Base-by-base conservation (phyloP, 1,284 basidiomycete genomes). In the Ustilago curta region DNA sequence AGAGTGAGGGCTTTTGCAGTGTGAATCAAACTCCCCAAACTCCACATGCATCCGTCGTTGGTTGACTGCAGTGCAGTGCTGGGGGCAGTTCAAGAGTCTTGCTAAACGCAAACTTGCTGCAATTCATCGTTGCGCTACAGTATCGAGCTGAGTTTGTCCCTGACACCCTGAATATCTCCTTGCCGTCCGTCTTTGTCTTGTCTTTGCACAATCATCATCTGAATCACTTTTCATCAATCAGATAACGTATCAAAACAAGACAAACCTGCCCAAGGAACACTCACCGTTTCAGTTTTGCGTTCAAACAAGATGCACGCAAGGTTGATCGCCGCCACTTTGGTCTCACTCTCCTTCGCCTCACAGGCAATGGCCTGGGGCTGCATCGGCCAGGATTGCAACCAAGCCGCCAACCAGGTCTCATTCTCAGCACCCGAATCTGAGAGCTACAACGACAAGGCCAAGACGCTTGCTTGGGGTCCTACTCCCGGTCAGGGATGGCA, bases 401-500 rank as follows among this genome's bases (percentile, higher is more conserved):
- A 66, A 9, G 62, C 67, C 39, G 59, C 60, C 45, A 55, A 67
- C 32, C 72, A 75, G 72, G 62, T 75, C 59, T 19, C 72, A 1
- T 75, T 75, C 59, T 70, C 72, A 7, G 57, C 59, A 27, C 58
- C 72, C 12, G 53, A 70, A 12, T 8, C 52, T 27, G 61, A 39
- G 0, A 50, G 19, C 18, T 25, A 54, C 54, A 42, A 45, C 21
- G 55, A 42, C 14, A 42, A 59, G 44, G 8, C 40, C 32, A 42
- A 55, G 3, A 14, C 43, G 31, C 25, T 29, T 8, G 39, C 56
- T 4, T 55, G 29, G 48, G 62, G 39, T 4, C 59, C 70, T 23
- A 32, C 57, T 35, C 59, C 58, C 2, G 70, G 70, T 8, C 58
- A 64, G 21, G 75, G 76, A 11, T 84, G 82, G 80, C 62, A 73